Evolutionary conservation across 768 basidiomycete genomes (phyloP), one percentile per base, ranked within the genome.

Genomic region (Amanita fuliginea): DNA sequence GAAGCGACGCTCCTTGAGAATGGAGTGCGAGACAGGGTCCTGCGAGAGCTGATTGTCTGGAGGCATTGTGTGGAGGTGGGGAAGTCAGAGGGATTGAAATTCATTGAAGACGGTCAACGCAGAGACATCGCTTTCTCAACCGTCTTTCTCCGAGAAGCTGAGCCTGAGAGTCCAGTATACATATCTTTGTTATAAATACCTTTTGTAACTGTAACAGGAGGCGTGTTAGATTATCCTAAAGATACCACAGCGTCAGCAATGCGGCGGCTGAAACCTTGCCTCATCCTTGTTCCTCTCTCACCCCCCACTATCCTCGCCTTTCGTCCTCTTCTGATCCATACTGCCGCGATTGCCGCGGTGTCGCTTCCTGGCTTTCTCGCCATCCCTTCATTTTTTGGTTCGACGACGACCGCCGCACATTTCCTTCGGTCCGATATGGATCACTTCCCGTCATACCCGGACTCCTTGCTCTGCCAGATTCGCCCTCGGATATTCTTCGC

Each of bases 1-100:
- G 72, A 91, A 90, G 46, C 88, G 76, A 48, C 88, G 73, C 58
- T 91, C 87, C 64, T 87, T 90, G 51, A 85, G 70, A 2, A 80
- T 71, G 7, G 73, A 4, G 42, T 11, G 24, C 30, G 16, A 35
- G 42, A n/a, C 28, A 21, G 13, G 24, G 14, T 41, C 42, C 21
- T 43, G 49, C 26, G 22, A 28, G 19, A 6, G 21, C 32, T 21
- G 22, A 18, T 30, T 19, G 13, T 44, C 42, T 22, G 42, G 43
- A 42, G 50, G 46, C 69, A 71, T 46, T 30, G 68, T 62, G 62
- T 72, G 73, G 18, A 19, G 39, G 39, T 18, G 39, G n/a, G 18
- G 21, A 11, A 19, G 16, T 11, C 1, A 40, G 36, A 39, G n/a
- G 36, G 7, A n/a, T 39, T 40, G 21, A 40, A 40, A 13, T 3